Percentiles rank a stretch among this genome's conserved stretches.
Conservation (phyloP, 768 basidiomycete species). For the Lactarius sp. region DNA sequence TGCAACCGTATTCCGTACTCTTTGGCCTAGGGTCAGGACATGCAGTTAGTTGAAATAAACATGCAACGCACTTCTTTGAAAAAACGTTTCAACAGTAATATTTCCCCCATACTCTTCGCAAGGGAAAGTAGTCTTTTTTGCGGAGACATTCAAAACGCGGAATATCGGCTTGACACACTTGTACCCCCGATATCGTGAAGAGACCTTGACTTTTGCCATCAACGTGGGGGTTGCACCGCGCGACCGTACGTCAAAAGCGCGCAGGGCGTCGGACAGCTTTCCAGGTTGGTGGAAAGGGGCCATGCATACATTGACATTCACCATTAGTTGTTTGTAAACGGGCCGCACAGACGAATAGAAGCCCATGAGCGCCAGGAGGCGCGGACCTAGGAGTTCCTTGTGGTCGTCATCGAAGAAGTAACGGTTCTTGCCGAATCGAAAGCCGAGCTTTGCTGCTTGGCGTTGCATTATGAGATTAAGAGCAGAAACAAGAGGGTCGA, state of each 20-base stretch:
- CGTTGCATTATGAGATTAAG: constrained; percentile 62
- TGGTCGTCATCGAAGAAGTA: too few relatives aligned
- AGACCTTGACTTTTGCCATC: constrained; percentile 52
- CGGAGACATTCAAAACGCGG: constrained; percentile 37
- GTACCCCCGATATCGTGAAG: constrained; percentile 45
- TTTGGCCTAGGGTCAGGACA: constrained; percentile 28
- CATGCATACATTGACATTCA: constrained; percentile 52
- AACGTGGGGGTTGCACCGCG: constrained; percentile 45
- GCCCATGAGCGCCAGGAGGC: too few relatives aligned
- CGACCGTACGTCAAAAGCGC: constrained; percentile 42
- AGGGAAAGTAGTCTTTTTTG: constrained; percentile 49
- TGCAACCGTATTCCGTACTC: too few relatives aligned
- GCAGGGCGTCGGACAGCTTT: constrained; percentile 56
- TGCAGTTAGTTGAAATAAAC: constrained; percentile 1
- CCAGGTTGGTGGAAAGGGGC: constrained; percentile 53
- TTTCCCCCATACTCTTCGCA: constrained; percentile 52
- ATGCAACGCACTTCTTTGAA: constrained; percentile 48
- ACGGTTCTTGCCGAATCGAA: too few relatives aligned
- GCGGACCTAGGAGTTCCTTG: too few relatives aligned
- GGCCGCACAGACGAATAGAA: constrained; percentile 50
- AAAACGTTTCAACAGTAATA: constrained; percentile 61
- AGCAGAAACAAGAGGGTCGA: constrained; percentile 54
- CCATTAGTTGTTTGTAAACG: constrained; percentile 44
- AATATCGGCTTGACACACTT: constrained; percentile 25
- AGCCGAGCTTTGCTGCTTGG: constrained; percentile 48